A percentile compares a stretch with the other conserved stretches of the same genome.
Conservation (phyloP, 768 basidiomycete species). For the Termitomyces sp. region DNA sequence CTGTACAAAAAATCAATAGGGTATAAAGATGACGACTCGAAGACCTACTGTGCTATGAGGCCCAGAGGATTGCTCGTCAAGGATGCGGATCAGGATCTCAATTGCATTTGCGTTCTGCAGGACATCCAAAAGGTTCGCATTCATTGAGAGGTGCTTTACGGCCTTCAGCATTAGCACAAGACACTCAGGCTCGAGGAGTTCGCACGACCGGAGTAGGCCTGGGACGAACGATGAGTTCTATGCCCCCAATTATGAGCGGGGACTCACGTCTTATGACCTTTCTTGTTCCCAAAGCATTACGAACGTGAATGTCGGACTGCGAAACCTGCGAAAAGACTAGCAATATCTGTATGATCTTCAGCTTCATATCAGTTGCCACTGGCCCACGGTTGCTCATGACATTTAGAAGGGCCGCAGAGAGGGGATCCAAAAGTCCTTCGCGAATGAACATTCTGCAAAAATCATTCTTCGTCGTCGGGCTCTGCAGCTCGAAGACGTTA, state of each 20-base stretch:
- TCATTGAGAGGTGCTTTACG: slow-evolving; percentile 95
- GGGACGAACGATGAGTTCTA: neutral
- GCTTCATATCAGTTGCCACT: slow-evolving; percentile 67
- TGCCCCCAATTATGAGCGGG: neutral
- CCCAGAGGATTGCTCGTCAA: slow-evolving; percentile 76
- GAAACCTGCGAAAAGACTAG: slow-evolving; percentile 93
- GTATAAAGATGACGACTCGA: neutral
- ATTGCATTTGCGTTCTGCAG: slow-evolving; percentile 95
- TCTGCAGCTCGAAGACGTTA: slow-evolving; percentile 93
- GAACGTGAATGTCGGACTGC: slow-evolving; percentile 91
- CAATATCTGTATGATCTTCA: slow-evolving; percentile 84
- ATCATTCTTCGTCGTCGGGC: slow-evolving; percentile 95
- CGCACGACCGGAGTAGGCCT: slow-evolving; percentile 87
- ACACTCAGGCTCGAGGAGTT: slow-evolving; percentile 81
- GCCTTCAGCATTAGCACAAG: slow-evolving; percentile 89
- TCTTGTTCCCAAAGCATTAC: slow-evolving; percentile 86
- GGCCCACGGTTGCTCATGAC: slow-evolving; percentile 74
- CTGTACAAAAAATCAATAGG: slow-evolving; percentile 31
- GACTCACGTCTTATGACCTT: slow-evolving; percentile 83
- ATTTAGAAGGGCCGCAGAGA: slow-evolving; percentile 84
- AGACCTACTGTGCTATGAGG: slow-evolving; percentile 71
- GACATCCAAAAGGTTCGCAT: slow-evolving; percentile 81
- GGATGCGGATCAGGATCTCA: slow-evolving; percentile 79
- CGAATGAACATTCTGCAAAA: slow-evolving; percentile 98
- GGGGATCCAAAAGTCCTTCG: slow-evolving; percentile 89